phyloP scores from a whole-genome alignment of 768 basidiomycete genomes.

The Russula foetens region DNA sequence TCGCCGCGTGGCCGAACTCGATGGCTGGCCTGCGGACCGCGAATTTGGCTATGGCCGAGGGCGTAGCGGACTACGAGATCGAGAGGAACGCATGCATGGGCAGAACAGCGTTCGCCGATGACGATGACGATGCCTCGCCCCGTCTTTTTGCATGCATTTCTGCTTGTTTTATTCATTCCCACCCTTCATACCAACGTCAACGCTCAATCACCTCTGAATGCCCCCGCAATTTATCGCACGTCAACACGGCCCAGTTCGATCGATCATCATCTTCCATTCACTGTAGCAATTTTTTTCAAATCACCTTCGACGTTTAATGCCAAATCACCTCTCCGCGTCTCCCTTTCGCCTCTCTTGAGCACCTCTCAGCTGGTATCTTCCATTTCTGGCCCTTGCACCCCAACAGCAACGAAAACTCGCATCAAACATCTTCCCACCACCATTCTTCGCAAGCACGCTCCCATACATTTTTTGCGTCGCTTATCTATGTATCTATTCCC shows the following conservation, averaged over 20 bases:
- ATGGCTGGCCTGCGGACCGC: slow-evolving; percentile 14
- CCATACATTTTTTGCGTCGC: slow-evolving; percentile 1
- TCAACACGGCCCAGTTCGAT: not conserved
- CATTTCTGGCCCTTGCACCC: not conserved
- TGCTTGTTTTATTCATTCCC: not conserved
- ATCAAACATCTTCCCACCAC: not conserved
- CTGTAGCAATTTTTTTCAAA: not conserved
- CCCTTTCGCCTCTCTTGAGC: not conserved
- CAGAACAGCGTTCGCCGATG: not conserved
- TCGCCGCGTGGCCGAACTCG: slow-evolving; percentile 12
- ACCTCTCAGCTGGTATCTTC: not conserved
- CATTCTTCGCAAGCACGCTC: slow-evolving; percentile 8
- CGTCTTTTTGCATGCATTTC: not conserved
- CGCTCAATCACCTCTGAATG: not conserved
- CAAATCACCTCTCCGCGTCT: not conserved
- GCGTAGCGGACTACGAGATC: slow-evolving; percentile 17
- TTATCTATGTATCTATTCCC: slow-evolving; percentile 20
- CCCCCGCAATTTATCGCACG: slow-evolving; percentile 3
- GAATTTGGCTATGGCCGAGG: slow-evolving; percentile 16
- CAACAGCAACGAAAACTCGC: slow-evolving; percentile 1
- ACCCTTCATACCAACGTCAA: slow-evolving; percentile 13
- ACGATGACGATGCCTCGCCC: not conserved
- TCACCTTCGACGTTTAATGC: not conserved
- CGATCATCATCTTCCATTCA: slow-evolving; percentile 7
- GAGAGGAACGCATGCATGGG: not conserved